phyloP scores from a whole-genome alignment of 2,329 filamentous ascomycete genomes.

The Thermomyces lanuginosus region DNA sequence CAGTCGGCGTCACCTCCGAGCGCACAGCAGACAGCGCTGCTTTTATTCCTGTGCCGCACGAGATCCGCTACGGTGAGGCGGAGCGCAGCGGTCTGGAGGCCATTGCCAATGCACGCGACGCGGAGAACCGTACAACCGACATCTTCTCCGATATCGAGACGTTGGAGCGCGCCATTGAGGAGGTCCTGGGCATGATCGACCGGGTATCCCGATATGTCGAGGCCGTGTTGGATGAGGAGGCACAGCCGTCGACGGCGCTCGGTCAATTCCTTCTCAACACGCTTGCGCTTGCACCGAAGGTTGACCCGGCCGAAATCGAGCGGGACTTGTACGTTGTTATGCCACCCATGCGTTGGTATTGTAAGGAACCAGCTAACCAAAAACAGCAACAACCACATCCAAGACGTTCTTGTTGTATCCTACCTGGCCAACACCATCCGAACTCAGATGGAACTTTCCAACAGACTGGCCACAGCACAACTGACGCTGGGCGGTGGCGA shows the following conservation, averaged over 20 bases:
- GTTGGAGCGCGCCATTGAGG: conserved; percentile 69
- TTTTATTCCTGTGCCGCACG: conserved; percentile 93
- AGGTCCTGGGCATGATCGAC: conserved; percentile 78
- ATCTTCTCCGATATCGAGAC: conserved; percentile 80
- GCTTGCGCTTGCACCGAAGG: conserved; percentile 84
- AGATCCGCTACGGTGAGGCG: conserved; percentile 73
- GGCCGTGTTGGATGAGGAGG: conserved; percentile 76
- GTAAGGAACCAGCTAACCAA: not conserved
- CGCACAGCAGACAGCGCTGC: conserved; percentile 89
- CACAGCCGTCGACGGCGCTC: conserved; percentile 72
- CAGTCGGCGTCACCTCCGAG: conserved; percentile 87
- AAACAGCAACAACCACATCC: conserved; percentile 89
- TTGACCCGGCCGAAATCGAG: conserved; percentile 79
- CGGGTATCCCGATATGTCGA: conserved; percentile 83
- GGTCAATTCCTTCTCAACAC: conserved; percentile 93
- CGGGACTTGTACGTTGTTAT: conserved; percentile 57
- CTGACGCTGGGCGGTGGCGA: conserved; percentile 42
- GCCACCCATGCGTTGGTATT: not conserved
- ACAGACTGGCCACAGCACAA: conserved; percentile 72
- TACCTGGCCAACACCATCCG: conserved; percentile 98
- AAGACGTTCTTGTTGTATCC: conserved; percentile 94
- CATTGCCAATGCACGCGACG: conserved; percentile 65
- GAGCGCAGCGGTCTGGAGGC: conserved; percentile 66
- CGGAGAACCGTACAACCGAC: conserved; percentile 54
- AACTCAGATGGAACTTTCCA: conserved; percentile 95